Percentiles rank a stretch among this genome's conserved stretches.
These are phyloP conservation scores for Erythrobasidium yunnanense DNA, from an alignment of 768 basidiomycete genomes.

Conservation along the genomic window DNA sequence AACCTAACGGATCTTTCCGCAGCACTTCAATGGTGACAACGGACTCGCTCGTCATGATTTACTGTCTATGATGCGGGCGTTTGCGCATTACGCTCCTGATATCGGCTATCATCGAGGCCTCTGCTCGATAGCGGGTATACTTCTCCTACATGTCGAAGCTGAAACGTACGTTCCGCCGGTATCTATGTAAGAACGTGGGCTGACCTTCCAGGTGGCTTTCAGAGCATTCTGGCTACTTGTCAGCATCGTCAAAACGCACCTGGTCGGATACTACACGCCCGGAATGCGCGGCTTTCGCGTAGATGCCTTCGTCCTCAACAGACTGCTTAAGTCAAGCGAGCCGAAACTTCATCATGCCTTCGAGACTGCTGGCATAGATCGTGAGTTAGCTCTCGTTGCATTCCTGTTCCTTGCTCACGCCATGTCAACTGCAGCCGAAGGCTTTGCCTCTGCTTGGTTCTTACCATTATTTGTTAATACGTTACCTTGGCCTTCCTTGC, in stretches of 20 bases:
- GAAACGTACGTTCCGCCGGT: constrained; percentile 27
- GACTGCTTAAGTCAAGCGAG: constrained; percentile 5
- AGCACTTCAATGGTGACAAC: constrained; percentile 6
- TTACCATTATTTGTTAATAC: constrained; percentile 12
- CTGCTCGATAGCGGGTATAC: constrained; percentile 1
- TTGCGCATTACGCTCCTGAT: neutral
- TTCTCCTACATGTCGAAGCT: constrained; percentile 26
- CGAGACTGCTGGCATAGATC: neutral
- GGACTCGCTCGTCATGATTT: constrained; percentile 1
- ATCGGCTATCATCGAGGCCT: neutral
- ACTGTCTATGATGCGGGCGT: neutral
- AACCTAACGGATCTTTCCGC: neutral
- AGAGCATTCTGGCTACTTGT: constrained; percentile 29
- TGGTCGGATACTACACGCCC: neutral
- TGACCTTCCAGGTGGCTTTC: neutral
- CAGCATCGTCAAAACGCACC: neutral
- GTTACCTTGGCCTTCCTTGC: constrained; percentile 17
- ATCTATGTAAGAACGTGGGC: neutral
- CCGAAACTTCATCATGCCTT: neutral
- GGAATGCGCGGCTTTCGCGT: neutral
- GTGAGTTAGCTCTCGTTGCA: neutral
- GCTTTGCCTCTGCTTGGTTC: neutral
- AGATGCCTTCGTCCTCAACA: neutral
- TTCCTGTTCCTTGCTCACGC: neutral
- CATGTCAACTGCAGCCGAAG: neutral